phyloP scores from a whole-genome alignment of 345 rosid species.

The Brassica carinata region DNA sequence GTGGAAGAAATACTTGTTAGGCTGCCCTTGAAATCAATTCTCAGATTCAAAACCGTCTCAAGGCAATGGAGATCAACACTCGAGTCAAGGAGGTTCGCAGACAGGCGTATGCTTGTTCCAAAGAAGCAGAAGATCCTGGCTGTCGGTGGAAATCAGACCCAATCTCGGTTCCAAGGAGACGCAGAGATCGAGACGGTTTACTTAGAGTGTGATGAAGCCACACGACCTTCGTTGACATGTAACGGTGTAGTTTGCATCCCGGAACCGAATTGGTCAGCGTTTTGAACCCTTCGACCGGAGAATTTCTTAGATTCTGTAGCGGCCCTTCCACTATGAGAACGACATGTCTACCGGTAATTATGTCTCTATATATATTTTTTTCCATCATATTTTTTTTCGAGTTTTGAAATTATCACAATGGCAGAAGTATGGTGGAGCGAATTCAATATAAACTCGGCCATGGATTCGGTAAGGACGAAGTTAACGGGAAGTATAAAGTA shows the following conservation, averaged over 20 bases:
- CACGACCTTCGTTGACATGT: background rate
- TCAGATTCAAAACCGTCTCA: background rate
- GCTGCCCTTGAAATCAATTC: background rate
- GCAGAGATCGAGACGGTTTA: slow-evolving; percentile 13
- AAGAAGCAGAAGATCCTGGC: background rate
- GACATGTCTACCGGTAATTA: background rate
- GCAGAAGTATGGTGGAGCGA: background rate
- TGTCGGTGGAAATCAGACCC: background rate
- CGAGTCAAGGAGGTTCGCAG: background rate
- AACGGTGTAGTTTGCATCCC: slow-evolving; percentile 26
- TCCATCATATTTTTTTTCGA: background rate
- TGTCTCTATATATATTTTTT: background rate
- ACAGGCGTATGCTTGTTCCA: background rate
- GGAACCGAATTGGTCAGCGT: background rate
- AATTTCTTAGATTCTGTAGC: background rate
- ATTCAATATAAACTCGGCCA: background rate
- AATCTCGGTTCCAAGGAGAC: background rate
- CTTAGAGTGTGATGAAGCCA: background rate
- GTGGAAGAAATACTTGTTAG: background rate
- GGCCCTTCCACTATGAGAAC: background rate
- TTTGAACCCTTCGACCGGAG: slow-evolving; percentile 14
- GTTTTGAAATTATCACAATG: background rate
- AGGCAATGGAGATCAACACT: background rate
- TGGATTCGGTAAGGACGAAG: slow-evolving; percentile 16
- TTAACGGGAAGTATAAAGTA: slow-evolving; percentile 11